A percentile compares a stretch with the other conserved stretches of the same genome.
Evolutionary conservation across 495 filamentous ascomycete species (phyloP).

Genomic region (Tuber microsphaerosporum): DNA sequence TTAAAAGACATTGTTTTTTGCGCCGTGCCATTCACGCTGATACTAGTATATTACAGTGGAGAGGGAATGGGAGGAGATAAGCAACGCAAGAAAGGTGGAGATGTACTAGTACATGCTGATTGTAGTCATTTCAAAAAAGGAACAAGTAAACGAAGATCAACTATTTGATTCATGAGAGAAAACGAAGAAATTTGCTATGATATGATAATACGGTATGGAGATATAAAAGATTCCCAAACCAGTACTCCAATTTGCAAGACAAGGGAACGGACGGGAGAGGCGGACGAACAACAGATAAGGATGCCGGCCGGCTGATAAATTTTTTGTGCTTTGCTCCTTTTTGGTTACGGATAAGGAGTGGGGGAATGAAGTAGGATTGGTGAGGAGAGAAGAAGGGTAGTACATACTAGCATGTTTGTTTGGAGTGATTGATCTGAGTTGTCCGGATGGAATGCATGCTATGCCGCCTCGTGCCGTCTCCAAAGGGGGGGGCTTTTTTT

Average conservation of each 20-base stretch:
- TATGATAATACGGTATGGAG: background rate
- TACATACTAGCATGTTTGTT: background rate
- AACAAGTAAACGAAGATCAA: background rate
- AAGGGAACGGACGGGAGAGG: background rate
- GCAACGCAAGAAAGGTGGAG: background rate
- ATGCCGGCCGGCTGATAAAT: background rate
- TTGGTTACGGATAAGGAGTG: background rate
- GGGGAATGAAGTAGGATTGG: background rate
- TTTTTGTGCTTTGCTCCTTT: background rate
- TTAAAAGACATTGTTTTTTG: background rate
- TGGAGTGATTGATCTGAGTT: constrained; percentile 16
- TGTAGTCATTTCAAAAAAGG: background rate
- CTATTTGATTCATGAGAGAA: background rate
- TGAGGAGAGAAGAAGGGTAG: background rate
- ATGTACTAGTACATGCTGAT: background rate
- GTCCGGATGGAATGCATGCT: constrained; percentile 26
- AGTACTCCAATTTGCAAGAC: background rate
- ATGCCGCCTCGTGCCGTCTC: constrained; percentile 21
- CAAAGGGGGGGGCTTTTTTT: background rate
- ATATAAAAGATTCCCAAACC: background rate
- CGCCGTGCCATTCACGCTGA: background rate
- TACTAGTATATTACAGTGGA: background rate
- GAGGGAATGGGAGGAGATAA: background rate
- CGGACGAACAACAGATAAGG: background rate
- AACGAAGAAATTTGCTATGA: background rate